Conservation (phyloP, 805 yeast species). For the Babjeviella inositovora region DNA sequence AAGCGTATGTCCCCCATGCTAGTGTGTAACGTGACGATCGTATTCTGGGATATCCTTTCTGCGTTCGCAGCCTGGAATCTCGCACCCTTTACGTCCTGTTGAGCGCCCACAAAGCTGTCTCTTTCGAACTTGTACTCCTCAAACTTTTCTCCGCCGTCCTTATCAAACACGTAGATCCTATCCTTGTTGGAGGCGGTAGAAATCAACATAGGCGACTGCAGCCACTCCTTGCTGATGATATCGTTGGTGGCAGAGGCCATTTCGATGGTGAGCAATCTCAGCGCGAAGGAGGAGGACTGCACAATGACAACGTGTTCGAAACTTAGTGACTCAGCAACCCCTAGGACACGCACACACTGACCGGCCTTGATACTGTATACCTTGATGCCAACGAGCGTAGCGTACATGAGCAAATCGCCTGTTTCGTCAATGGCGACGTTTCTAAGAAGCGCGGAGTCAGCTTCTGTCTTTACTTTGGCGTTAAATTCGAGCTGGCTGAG, state of each 20-base stretch:
- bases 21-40: constrained; percentile 15
- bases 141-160: background rate
- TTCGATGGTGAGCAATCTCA: constrained; percentile 2
- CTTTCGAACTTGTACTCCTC: constrained; percentile 1
- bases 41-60: constrained; percentile 1
- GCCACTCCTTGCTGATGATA: constrained; percentile 1
- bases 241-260: constrained; percentile 3
- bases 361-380: no score
- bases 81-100: background rate
- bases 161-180: constrained; percentile 3
- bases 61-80: constrained; percentile 1
- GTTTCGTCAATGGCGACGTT: no score
- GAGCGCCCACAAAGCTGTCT: constrained; percentile 3
- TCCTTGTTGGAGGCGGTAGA: constrained; percentile 1
- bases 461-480: no score
- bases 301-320: no score
- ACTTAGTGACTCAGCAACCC: no score
- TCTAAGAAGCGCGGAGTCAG: no score
- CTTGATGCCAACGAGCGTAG: no score
- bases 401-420: no score
- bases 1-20: constrained; percentile 23
- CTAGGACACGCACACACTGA: no score
- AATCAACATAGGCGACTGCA: background rate
- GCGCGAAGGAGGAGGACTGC: no score
- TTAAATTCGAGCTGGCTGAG: no score